These are phyloP conservation scores for Russula sp. DNA, from an alignment of 768 basidiomycete genomes.

Conservation along the genomic window DNA sequence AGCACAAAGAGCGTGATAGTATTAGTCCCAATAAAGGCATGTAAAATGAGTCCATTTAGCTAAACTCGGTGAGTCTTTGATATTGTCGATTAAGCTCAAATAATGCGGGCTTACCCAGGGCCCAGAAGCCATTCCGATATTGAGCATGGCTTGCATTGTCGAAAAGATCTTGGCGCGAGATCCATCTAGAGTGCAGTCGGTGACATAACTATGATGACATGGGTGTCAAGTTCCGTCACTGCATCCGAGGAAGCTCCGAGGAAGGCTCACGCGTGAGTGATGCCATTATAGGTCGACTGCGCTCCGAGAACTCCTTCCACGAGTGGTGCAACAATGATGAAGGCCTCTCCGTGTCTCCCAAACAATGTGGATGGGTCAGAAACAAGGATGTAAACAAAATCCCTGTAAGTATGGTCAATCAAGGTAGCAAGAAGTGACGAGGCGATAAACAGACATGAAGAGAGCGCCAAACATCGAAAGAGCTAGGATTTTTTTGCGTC, in stretches of 20 bases:
- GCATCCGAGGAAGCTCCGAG: background rate
- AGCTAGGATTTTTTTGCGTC: slow-evolving; percentile 22
- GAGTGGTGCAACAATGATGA: slow-evolving; percentile 23
- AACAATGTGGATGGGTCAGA: slow-evolving; percentile 17
- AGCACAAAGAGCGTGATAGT: slow-evolving; percentile 16
- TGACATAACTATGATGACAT: slow-evolving; percentile 16
- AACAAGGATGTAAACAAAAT: slow-evolving; percentile 25
- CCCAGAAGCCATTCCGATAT: slow-evolving; percentile 24
- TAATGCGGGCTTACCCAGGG: slow-evolving; percentile 20
- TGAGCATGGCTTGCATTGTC: slow-evolving; percentile 24
- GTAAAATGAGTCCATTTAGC: slow-evolving; percentile 22
- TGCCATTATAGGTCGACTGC: slow-evolving; percentile 24
- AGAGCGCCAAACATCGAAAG: slow-evolving; percentile 25
- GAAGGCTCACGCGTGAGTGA: slow-evolving; percentile 22
- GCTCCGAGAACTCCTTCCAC: slow-evolving; percentile 25
- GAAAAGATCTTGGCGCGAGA: slow-evolving; percentile 25
- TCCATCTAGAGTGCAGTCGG: slow-evolving; percentile 24
- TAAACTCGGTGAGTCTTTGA: background rate
- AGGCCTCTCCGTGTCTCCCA: slow-evolving; percentile 20
- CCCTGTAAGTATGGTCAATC: slow-evolving; percentile 15
- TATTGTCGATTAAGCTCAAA: background rate
- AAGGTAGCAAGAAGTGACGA: background rate
- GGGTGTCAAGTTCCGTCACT: background rate
- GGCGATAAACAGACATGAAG: slow-evolving; percentile 20
- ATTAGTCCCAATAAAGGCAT: slow-evolving; percentile 6